Evolutionary conservation across 495 filamentous ascomycete species (phyloP), one percentile per base, ranked within the genome.

Genomic region (Penicillium canescens): DNA sequence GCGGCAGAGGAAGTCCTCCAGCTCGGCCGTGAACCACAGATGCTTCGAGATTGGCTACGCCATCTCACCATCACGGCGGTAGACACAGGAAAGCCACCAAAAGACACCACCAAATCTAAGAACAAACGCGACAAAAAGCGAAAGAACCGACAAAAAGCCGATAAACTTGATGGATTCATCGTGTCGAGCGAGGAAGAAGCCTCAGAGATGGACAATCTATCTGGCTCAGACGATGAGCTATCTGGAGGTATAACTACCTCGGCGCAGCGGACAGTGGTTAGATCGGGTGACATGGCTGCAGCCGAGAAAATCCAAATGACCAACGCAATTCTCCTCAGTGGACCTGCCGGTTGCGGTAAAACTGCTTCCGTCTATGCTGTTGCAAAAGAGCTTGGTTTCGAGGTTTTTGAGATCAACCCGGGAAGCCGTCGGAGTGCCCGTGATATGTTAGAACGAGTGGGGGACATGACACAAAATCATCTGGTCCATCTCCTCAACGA

Each of bases 391-490:
- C 80, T 96, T 20, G 93, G 86, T 18, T 98, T 93, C 67, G 90
- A 96, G 52, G 83, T 99, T 5, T 98, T 98, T 59, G 95, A 99
- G 69, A 89, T 99, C 61, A 96, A 95, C 57, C 67, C 93, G 6
- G 82, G 90, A 37, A 89, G 78, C 59, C 83, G 92, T 51, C 77
- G 95, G 42, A 95, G 83, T 66, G 95, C 91, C 10, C 92, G 88
- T 64, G 95, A 99, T 63, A 82, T 99, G 42, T 62, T 95, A 8
- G 94, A 97, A 47, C 91, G 82, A 50, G 90, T 99, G 14, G 95
- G 94, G 4, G 91, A 98, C 66, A 97, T 98, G 95, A 92, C 91
- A 12, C 84, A 84, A 53, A 98, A 98, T 59, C 95, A 99, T 69
- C 83, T 94, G 4, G 93, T 98, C 35, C 83, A 84, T 52, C 79